Evolutionary conservation across 805 yeast genomes (phyloP).

Genomic region (Ogataea henricii): DNA sequence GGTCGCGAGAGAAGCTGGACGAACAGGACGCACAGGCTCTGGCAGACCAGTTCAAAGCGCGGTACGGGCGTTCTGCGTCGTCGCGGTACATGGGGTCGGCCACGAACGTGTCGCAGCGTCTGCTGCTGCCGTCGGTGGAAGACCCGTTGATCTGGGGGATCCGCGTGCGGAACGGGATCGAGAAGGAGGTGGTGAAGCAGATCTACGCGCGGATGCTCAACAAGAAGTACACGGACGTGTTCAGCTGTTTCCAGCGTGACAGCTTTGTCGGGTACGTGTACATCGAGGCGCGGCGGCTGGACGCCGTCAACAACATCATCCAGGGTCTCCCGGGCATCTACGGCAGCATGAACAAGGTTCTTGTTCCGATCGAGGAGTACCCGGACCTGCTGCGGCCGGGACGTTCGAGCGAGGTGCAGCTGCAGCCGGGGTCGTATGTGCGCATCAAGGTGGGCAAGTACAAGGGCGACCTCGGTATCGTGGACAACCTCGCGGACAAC

Average conservation of each 20-base stretch:
- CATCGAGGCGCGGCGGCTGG: constrained; percentile 90
- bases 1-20: constrained; percentile 74
- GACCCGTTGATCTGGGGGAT: constrained; percentile 97
- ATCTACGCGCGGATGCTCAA: constrained; percentile 82
- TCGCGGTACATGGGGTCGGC: constrained; percentile 82
- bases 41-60: constrained; percentile 88
- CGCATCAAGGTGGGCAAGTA: constrained; percentile 89
- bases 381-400: constrained; percentile 90
- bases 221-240: constrained; percentile 75
- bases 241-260: constrained; percentile 92
- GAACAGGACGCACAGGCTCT: constrained; percentile 94
- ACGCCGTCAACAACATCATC: constrained; percentile 87
- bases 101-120: constrained; percentile 87
- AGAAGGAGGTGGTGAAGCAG: constrained; percentile 85
- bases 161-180: constrained; percentile 89
- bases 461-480: constrained; percentile 89
- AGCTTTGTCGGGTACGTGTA: constrained; percentile 89
- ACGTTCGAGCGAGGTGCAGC: constrained; percentile 81
- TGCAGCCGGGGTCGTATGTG: constrained; percentile 91
- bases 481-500: constrained; percentile 89
- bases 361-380: constrained; percentile 94
- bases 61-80: constrained; percentile 84
- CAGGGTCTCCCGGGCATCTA: constrained; percentile 89
- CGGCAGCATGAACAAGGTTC: constrained; percentile 57
- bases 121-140: constrained; percentile 90